A percentile compares a stretch with the other conserved stretches of the same genome.
phyloP scores from a whole-genome alignment of 1,284 basidiomycete genomes.

The Ceratobasidium sp. region DNA sequence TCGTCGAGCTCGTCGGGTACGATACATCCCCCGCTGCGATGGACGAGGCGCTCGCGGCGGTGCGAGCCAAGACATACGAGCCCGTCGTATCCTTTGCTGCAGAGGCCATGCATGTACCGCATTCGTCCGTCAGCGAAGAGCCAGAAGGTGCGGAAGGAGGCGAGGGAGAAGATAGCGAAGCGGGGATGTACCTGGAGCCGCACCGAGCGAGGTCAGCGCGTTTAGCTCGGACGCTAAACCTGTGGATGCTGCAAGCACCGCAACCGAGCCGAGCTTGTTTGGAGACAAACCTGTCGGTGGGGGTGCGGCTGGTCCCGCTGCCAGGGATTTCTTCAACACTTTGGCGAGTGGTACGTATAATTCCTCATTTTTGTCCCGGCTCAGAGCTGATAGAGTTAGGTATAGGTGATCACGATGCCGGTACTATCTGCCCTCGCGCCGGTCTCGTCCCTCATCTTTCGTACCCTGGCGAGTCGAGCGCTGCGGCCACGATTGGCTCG shows the following conservation, averaged over 20 bases:
- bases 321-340: conserved; percentile 90
- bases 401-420: conserved; percentile 41
- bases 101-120: conserved; percentile 61
- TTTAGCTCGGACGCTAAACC: conserved; percentile 71
- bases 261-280: conserved; percentile 87
- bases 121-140: conserved; percentile 45
- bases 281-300: conserved; percentile 74
- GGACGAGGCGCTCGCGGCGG: too few relatives aligned
- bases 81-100: conserved; percentile 71
- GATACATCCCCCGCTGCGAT: conserved; percentile 51
- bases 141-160: conserved; percentile 56
- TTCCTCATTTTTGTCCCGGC: background rate
- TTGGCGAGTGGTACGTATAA: conserved; percentile 61
- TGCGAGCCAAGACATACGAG: too few relatives aligned
- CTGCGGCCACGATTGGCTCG: conserved; percentile 76
- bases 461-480: too few relatives aligned
- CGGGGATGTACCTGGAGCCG: conserved; percentile 61
- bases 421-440: background rate
- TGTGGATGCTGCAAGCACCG: conserved; percentile 77
- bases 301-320: conserved; percentile 60
- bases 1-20: conserved; percentile 90
- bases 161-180: conserved; percentile 62
- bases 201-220: conserved; percentile 55
- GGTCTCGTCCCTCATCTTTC: too few relatives aligned
- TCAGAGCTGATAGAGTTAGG: background rate